Evolutionary conservation across 2,329 filamentous ascomycete genomes (phyloP).

Genomic region (Venturia nashicola): DNA sequence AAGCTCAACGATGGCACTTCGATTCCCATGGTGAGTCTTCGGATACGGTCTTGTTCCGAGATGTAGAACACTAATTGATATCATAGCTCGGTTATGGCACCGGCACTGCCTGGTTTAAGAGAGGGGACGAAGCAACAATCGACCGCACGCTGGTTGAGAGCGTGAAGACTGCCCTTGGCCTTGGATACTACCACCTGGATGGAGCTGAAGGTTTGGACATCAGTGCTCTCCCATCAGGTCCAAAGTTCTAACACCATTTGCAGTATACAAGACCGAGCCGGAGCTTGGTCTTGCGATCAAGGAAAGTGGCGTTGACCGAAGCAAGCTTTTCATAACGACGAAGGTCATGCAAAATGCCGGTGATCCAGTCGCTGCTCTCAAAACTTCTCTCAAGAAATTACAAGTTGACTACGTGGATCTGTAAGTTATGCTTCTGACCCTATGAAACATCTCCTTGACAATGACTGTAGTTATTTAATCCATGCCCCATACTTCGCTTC

Average conservation of each 20-base stretch:
- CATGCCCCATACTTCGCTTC: conserved; percentile 44
- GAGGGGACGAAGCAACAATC: conserved; percentile 33
- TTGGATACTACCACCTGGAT: conserved; percentile 64
- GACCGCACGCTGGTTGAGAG: conserved; percentile 46
- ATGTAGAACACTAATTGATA: not conserved
- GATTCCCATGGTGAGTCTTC: conserved; percentile 50
- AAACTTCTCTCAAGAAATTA: conserved; percentile 46
- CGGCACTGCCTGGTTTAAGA: conserved; percentile 55
- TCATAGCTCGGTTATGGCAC: conserved; percentile 58
- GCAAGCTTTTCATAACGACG: conserved; percentile 40
- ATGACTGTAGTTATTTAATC: conserved; percentile 42
- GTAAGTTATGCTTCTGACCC: conserved; percentile 23
- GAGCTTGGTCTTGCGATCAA: conserved; percentile 37
- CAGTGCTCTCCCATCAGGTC: not conserved
- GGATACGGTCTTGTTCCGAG: too few species aligned
- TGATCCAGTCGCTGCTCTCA: conserved; percentile 44
- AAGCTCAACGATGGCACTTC: conserved; percentile 63
- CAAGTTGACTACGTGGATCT: conserved; percentile 50
- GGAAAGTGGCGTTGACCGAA: conserved; percentile 29
- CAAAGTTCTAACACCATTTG: not conserved
- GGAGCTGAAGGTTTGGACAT: conserved; percentile 50
- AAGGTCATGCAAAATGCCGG: conserved; percentile 43
- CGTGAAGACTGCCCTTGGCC: conserved; percentile 50
- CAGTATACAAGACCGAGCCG: conserved; percentile 38
- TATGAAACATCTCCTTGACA: not conserved